Conservation (phyloP, 164 flowering plant genomes). For the Vitis labrusca region DNA sequence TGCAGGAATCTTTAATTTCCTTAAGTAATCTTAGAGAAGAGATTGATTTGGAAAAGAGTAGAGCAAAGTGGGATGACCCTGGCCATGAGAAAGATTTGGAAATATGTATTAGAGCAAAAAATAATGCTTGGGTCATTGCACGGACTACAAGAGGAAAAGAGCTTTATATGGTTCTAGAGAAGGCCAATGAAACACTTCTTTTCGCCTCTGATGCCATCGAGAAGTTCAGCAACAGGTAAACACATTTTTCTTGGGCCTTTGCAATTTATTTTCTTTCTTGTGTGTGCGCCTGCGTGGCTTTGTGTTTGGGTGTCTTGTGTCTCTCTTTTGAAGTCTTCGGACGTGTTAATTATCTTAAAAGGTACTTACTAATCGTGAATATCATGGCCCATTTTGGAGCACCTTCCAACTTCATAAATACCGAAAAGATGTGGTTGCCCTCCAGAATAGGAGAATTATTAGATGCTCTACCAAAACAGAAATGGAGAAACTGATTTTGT, state of each 20-base stretch:
- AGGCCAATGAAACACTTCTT: constrained; percentile 88
- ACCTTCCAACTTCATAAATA: too few relatives aligned
- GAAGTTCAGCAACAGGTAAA: constrained; percentile 89
- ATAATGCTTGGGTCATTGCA: constrained; percentile 92
- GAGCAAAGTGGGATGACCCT: constrained; percentile 51
- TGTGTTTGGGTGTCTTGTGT: too few relatives aligned
- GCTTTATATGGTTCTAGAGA: constrained; percentile 92
- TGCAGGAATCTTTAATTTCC: constrained; percentile 82
- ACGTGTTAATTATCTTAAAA: neutral
- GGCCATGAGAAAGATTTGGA: constrained; percentile 74
- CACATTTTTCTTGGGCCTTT: neutral
- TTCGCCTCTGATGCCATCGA: constrained; percentile 90
- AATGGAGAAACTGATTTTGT: neutral
- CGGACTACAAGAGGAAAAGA: constrained; percentile 78
- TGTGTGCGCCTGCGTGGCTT: too few relatives aligned
- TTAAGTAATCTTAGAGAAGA: constrained; percentile 78
- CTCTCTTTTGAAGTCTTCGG: too few relatives aligned
- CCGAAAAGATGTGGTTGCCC: too few relatives aligned
- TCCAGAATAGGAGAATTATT: neutral
- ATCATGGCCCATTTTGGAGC: neutral
- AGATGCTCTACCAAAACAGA: neutral
- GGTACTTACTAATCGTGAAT: neutral
- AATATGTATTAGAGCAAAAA: constrained; percentile 80
- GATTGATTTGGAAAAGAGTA: constrained; percentile 75
- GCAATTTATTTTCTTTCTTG: neutral